Evolutionary conservation across 202 grass and related monocot species (phyloP).

Genomic region (Carex sylvatica): DNA sequence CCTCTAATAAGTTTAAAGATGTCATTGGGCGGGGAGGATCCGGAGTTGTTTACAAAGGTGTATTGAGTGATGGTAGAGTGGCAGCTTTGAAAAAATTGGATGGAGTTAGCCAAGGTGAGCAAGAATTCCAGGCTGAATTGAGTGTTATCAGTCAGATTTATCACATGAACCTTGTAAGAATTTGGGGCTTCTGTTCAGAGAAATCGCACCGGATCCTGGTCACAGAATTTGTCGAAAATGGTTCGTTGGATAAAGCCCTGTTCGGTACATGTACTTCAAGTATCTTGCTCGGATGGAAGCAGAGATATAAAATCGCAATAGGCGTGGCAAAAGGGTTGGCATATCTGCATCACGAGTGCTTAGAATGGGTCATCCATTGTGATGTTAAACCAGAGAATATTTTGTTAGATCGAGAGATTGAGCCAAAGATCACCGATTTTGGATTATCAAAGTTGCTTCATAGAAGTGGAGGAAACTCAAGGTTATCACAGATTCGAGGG

Average conservation of each 20-base stretch:
- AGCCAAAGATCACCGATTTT: constrained; percentile 63
- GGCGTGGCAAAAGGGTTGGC: constrained; percentile 27
- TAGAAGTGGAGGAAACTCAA: constrained; percentile 8
- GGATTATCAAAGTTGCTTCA: constrained; percentile 44
- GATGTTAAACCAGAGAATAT: constrained; percentile 26
- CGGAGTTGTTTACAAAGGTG: constrained; percentile 43
- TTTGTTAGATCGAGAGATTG: constrained; percentile 10
- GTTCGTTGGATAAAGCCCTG: constrained; percentile 23
- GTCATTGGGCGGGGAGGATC: constrained; percentile 42
- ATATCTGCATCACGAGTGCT: constrained; percentile 25
- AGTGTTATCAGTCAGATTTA: constrained; percentile 22
- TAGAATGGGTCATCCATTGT: constrained; percentile 29
- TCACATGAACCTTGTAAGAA: constrained; percentile 29
- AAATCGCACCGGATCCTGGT: constrained; percentile 24
- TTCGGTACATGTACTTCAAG: not conserved
- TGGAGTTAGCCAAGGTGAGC: constrained; percentile 28
- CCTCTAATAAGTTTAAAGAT: constrained; percentile 34
- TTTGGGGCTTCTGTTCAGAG: constrained; percentile 27
- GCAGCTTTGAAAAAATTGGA: constrained; percentile 39
- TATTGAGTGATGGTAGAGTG: constrained; percentile 34
- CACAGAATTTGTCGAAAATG: constrained; percentile 23
- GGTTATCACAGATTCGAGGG: constrained; percentile 40
- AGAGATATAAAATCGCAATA: constrained; percentile 16
- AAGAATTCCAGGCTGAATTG: constrained; percentile 31
- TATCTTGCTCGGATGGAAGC: constrained; percentile 4